Percentiles rank a stretch among this genome's conserved stretches.
Evolutionary conservation across 495 filamentous ascomycete genomes (phyloP).

Genomic region (Tuber borchii): DNA sequence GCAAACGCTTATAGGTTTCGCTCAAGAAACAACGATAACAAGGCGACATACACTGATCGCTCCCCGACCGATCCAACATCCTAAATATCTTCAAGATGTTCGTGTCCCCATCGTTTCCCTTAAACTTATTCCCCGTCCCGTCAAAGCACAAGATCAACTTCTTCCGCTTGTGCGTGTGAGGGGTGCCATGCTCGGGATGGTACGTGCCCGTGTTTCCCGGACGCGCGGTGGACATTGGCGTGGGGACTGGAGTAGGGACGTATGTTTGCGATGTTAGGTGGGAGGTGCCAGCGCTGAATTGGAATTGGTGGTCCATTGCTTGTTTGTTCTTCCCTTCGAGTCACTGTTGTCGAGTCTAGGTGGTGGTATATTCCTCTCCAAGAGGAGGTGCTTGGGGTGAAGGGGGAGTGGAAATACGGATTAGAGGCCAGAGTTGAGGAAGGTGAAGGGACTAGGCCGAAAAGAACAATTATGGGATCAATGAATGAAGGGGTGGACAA

Average conservation of each 20-base stretch:
- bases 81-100: conserved; percentile 84
- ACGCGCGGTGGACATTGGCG: background rate
- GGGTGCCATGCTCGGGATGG: background rate
- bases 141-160: conserved; percentile 79
- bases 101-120: conserved; percentile 71
- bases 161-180: conserved; percentile 41
- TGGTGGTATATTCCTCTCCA: background rate
- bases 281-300: background rate
- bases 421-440: background rate
- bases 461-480: background rate
- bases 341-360: background rate
- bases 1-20: background rate
- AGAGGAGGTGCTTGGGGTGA: background rate
- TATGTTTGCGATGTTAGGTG: background rate
- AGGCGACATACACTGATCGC: conserved; percentile 48
- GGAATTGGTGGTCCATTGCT: background rate
- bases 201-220: background rate
- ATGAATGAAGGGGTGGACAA: background rate
- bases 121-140: conserved; percentile 82
- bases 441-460: background rate
- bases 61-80: conserved; percentile 53
- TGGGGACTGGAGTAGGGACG: background rate
- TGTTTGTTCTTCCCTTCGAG: background rate
- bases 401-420: background rate
- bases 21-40: background rate